A percentile compares a stretch with the other conserved stretches of the same genome.
phyloP scores from a whole-genome alignment of 2,329 filamentous ascomycete genomes.

The Thielaviopsis populi region DNA sequence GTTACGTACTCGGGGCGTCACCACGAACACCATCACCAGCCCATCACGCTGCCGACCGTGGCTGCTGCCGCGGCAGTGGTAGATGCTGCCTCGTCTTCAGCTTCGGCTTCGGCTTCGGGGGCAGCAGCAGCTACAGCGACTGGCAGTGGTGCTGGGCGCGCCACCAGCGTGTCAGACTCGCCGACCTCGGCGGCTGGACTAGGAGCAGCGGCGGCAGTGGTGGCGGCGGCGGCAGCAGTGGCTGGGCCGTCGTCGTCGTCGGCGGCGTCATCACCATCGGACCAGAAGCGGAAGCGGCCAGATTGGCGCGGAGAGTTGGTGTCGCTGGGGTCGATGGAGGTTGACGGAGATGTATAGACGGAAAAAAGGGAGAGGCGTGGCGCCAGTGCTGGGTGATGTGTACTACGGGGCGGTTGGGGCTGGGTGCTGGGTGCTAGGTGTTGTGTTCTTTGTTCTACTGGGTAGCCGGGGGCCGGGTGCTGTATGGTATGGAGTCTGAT shows the following conservation, averaged over 20 bases:
- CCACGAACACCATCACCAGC: conserved; percentile 17
- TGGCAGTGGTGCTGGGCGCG: neutral
- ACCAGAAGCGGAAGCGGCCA: conserved; percentile 15
- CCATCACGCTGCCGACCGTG: conserved; percentile 7
- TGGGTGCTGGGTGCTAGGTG: too few species aligned
- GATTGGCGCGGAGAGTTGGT: conserved; percentile 14
- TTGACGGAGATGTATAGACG: conserved; percentile 10
- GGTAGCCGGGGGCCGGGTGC: too few species aligned
- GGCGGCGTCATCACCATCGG: neutral
- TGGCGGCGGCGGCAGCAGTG: neutral
- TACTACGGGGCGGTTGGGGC: neutral
- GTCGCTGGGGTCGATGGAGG: conserved; percentile 10
- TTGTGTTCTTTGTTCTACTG: too few species aligned
- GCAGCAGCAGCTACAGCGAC: too few species aligned
- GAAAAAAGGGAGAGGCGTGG: neutral
- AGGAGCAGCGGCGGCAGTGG: neutral
- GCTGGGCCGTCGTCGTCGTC: neutral
- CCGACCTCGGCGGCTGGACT: neutral
- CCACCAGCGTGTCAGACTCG: neutral
- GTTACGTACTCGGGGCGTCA: conserved; percentile 13
- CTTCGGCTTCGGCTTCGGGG: neutral
- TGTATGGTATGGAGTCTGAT: neutral
- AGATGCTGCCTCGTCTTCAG: neutral
- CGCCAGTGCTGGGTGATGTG: neutral
- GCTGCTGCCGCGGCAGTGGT: neutral